These are phyloP conservation scores for Pichia sp. DNA, from an alignment of 1,139 yeast species.

Conservation along the genomic window DNA sequence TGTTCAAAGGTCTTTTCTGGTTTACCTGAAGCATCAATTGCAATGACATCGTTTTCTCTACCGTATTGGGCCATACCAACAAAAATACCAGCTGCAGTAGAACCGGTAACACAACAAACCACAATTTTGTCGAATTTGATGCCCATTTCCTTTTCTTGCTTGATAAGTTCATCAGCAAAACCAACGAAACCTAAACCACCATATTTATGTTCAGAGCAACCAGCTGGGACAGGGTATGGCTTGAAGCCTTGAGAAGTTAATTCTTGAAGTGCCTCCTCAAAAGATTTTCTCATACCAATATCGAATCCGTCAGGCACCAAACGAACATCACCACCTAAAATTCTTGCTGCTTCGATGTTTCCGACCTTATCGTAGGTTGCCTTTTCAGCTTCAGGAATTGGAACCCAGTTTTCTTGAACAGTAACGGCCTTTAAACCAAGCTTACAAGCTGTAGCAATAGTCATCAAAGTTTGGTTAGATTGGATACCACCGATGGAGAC, in stretches of 20 bases:
- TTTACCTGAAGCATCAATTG: slow-evolving; percentile 34
- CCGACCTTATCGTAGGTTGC: slow-evolving; percentile 33
- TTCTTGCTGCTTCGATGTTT: slow-evolving; percentile 33
- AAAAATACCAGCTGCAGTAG: slow-evolving; percentile 33
- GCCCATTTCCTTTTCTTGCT: slow-evolving; percentile 33
- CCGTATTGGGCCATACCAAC: slow-evolving; percentile 34
- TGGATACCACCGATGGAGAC: slow-evolving; percentile 35
- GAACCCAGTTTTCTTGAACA: slow-evolving; percentile 35
- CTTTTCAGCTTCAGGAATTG: slow-evolving; percentile 31
- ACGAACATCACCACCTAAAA: slow-evolving; percentile 34
- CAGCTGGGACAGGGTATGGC: slow-evolving; percentile 35
- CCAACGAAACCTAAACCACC: slow-evolving; percentile 35
- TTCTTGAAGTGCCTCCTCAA: slow-evolving; percentile 30
- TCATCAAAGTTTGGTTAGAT: slow-evolving; percentile 34
- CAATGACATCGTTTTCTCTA: slow-evolving; percentile 33
- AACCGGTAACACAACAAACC: slow-evolving; percentile 34
- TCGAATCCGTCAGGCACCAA: slow-evolving; percentile 33
- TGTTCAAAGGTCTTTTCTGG: slow-evolving; percentile 33
- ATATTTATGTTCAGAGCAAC: slow-evolving; percentile 33
- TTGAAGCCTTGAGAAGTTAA: slow-evolving; percentile 26
- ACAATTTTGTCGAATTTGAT: slow-evolving; percentile 32
- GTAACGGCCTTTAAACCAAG: slow-evolving; percentile 33
- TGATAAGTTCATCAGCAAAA: slow-evolving; percentile 31
- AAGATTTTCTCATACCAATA: slow-evolving; percentile 33
- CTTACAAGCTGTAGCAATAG: slow-evolving; percentile 35